These are phyloP conservation scores for Peltaster fructicola DNA, from an alignment of 2,329 filamentous ascomycete species.

Conservation along the genomic window DNA sequence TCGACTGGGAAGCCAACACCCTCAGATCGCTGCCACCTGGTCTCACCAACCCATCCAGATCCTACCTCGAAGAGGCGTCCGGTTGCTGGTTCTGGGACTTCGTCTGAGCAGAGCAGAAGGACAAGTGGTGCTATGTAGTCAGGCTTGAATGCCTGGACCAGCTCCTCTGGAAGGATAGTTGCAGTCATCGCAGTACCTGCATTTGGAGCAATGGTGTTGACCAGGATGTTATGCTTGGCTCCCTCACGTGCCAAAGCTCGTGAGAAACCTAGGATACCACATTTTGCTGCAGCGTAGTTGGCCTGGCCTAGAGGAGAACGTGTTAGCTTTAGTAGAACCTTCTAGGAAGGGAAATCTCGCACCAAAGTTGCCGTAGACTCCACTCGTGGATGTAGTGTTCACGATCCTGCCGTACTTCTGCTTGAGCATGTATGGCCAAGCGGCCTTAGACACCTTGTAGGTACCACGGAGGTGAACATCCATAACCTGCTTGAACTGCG, in stretches of 20 bases:
- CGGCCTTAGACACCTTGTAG: conserved; percentile 92
- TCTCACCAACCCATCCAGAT: conserved; percentile 80
- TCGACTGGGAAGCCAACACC: conserved; percentile 86
- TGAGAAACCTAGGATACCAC: conserved; percentile 84
- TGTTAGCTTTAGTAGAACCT: too few species aligned
- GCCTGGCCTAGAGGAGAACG: too few species aligned
- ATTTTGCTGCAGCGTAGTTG: conserved; percentile 64
- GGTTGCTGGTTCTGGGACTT: conserved; percentile 65
- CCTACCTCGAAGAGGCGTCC: conserved; percentile 88
- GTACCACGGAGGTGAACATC: conserved; percentile 87
- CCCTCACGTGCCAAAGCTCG: conserved; percentile 85
- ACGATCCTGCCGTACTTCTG: conserved; percentile 96
- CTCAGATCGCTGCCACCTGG: conserved; percentile 83
- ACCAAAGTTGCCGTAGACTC: conserved; percentile 99
- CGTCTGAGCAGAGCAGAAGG: conserved; percentile 70
- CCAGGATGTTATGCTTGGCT: conserved; percentile 90
- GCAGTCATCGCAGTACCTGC: conserved; percentile 90
- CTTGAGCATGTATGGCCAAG: conserved; percentile 94
- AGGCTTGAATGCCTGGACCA: conserved; percentile 97
- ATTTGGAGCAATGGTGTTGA: conserved; percentile 96
- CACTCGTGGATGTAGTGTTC: conserved; percentile 92
- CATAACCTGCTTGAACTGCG: conserved; percentile 79
- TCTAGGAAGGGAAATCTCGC: too few species aligned
- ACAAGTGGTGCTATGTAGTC: conserved; percentile 94
- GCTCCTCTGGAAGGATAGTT: conserved; percentile 86